Base-by-base conservation (phyloP, 768 basidiomycete species). In the Tulasnella sp. region DNA sequence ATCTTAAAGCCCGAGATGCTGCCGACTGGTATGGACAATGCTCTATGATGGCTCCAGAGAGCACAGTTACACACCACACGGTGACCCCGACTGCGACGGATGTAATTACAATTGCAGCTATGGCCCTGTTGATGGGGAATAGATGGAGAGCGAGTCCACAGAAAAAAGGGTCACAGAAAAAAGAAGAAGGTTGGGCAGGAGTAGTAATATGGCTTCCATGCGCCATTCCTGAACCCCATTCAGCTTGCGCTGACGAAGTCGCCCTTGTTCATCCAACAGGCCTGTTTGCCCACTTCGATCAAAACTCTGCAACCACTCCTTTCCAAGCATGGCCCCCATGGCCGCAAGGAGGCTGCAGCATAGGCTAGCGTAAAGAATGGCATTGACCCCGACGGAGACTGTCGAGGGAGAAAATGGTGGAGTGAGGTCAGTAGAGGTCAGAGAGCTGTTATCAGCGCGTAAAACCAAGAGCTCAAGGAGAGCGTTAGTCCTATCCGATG, bases 401-500 rank as follows among this genome's bases (percentile, higher is more conserved):
- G 44, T 9, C 20, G 20, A 7, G 3, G 20, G 76, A 41, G 41
- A 31, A 24, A 46, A 41, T 8, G 73, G 18, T 8, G 73, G 73
- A n/a, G 44, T 28, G 12, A 74, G 73, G 22, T 74, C 40, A 24
- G 37, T 3, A 14, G 37, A 28, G 12, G 37, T 74, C 1, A 74
- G 9, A 9, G 73, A 18, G 22, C 3, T 74, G n/a, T 74, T 74
- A n/a, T 74, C 73, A 37, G 34, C 73, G 7, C 46, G 76, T 18
- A n/a, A 8, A 8, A 77, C 54, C 24, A 77, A 41, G 24, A 77
- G 41, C 44, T 54, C 37, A 18, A 77, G 76, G 28, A 77, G 76
- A 16, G 76, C 44, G 28, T 77, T 77, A 24, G 76, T 77, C 12
- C 14, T 77, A 31, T 77, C 76, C 16, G 31, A n/a, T 37, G 76